Evolutionary conservation across 2,329 filamentous ascomycete genomes (phyloP).

Genomic region (Diaporthe capsici): DNA sequence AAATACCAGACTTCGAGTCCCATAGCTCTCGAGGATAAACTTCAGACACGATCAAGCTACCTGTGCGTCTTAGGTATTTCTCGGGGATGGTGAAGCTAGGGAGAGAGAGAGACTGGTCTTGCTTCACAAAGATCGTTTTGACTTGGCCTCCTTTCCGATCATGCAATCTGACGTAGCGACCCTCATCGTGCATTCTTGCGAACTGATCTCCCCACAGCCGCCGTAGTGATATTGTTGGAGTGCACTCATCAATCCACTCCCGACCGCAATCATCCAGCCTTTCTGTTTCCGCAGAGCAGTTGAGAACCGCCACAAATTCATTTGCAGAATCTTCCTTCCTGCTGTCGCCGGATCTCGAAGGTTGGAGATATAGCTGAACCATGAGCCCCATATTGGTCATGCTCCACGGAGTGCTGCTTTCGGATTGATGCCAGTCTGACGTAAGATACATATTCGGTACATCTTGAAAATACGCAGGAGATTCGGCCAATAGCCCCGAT

Average conservation of each 20-base stretch:
- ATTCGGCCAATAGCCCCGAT: neutral
- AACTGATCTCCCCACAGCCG: neutral
- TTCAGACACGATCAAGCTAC: neutral
- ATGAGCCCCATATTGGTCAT: slow-evolving; percentile 3
- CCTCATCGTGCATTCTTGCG: neutral
- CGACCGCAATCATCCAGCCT: neutral
- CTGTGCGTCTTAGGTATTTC: neutral
- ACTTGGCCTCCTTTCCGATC: neutral
- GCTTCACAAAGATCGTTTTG: slow-evolving; percentile 11
- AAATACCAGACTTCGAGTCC: neutral
- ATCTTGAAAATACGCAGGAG: neutral
- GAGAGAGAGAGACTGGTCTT: neutral
- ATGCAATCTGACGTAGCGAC: too few species aligned
- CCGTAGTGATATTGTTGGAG: neutral
- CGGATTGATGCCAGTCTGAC: neutral
- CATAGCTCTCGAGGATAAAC: neutral
- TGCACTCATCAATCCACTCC: neutral
- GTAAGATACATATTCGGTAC: neutral
- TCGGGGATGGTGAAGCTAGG: neutral
- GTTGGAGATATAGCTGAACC: neutral
- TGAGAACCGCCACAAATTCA: neutral
- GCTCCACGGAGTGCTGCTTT: slow-evolving; percentile 1
- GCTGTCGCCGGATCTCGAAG: neutral
- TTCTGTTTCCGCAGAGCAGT: neutral
- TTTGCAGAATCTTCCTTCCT: neutral